Base-by-base conservation (phyloP, 495 filamentous ascomycete genomes). In the Acidiella bohemica region DNA sequence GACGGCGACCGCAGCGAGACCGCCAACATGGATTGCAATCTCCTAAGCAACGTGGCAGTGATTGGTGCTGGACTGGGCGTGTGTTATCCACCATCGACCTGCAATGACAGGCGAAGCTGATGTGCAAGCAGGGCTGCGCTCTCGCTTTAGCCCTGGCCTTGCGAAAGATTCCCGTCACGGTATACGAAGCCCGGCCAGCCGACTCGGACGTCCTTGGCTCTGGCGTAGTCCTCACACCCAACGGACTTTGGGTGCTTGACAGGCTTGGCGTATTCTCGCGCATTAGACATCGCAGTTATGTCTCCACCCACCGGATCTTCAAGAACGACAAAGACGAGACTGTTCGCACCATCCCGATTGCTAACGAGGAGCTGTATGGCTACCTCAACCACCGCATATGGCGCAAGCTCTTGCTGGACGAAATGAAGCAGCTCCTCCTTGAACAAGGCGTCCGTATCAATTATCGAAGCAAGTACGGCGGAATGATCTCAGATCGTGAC, bases 281-380 rank as follows among this genome's bases (percentile, higher is more conserved):
- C 4, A 32, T 41, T 19, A 41, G 20, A 19, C 13, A 41, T 22
- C 5, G 38, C 4, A 30, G 38, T 22, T 41, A 20, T 10, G 20
- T 18, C 4, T 4, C 38, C 5, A 41, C 38, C 17, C 27, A 41
- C 17, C 38, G 38, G 5, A 25, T 20, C 2, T 41, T 41, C 26
- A 41, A 41, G 19, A 32, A 41, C 26, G 25, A n/a, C 27, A 31
- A 41, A 14, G 38, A 41, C 17, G 27, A 41, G 13, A 41, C 38
- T 16, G 24, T 31, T 5, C 38, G 38, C 16, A 41, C 19, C 10
- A 14, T 25, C 25, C 4, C 20, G 16, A 22, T 41, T n/a, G 22
- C 38, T 5, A 20, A 14, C 10, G 27, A 41, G 38, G 4, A 10
- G 19, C 19, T 32, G 12, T 41, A 41, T 21, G 38, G 38, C 27